A percentile compares a stretch with the other conserved stretches of the same genome.
Evolutionary conservation across 129 eudicot genomes (phyloP).

Genomic region (Tagetes erecta): DNA sequence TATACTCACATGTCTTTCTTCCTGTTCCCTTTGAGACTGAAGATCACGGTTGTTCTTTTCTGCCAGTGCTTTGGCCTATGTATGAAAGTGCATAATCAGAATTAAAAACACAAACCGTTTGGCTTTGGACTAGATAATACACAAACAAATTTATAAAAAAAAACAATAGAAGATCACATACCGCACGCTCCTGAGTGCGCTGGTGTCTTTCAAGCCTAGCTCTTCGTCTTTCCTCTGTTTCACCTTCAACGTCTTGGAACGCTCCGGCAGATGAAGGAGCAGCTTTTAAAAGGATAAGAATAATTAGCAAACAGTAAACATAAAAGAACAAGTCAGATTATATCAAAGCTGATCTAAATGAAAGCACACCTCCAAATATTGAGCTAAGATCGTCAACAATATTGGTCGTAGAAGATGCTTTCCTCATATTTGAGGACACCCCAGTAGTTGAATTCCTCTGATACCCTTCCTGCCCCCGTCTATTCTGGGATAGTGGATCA

Average conservation of each 20-base stretch:
- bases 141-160: slow-evolving; percentile 7
- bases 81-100: slow-evolving; percentile 8
- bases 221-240: slow-evolving; percentile 93
- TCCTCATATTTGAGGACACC: slow-evolving; percentile 68
- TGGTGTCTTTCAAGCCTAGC: slow-evolving; percentile 97
- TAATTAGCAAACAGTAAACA: slow-evolving; percentile 18
- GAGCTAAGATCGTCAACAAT: slow-evolving; percentile 91
- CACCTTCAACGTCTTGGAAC: slow-evolving; percentile 95
- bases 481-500: slow-evolving; percentile 60
- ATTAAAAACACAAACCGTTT: background rate
- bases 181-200: slow-evolving; percentile 98
- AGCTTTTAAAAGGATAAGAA: slow-evolving; percentile 44
- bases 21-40: slow-evolving; percentile 83
- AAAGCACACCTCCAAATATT: slow-evolving; percentile 78
- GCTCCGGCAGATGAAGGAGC: slow-evolving; percentile 60
- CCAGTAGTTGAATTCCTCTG: slow-evolving; percentile 53
- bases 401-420: slow-evolving; percentile 82
- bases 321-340: slow-evolving; percentile 12
- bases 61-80: slow-evolving; percentile 90
- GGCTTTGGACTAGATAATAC: slow-evolving; percentile 1
- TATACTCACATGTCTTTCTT: slow-evolving; percentile 78
- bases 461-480: slow-evolving; percentile 59
- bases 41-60: slow-evolving; percentile 94
- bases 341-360: slow-evolving; percentile 4
- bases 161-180: slow-evolving; percentile 44